Evolutionary conservation across 176 grass and related monocot genomes (phyloP), one percentile per base, ranked within the genome.

Genomic region (Eremochloa ophiuroides): DNA sequence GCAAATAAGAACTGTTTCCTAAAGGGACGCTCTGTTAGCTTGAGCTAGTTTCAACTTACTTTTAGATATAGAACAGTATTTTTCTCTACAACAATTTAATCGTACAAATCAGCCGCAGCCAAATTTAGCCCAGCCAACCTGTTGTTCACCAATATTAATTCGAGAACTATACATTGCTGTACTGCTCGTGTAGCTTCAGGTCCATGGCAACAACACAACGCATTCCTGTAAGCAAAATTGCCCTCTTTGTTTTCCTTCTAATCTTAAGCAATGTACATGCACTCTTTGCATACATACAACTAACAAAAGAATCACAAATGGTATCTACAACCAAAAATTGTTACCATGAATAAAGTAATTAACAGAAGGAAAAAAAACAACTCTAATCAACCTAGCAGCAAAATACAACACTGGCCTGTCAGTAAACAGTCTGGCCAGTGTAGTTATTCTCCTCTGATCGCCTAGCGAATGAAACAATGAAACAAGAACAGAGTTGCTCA

Each of bases 281-380:
- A 43, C 40, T 66, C 25, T 46, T 62, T 72, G 2, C 48, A n/a
- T 73, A 81, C 66, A 70, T 70, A 78, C 41, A 61, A 51, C 17
- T 75, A 89, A 85, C 16, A 16, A 85, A 85, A 85, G 50, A 85
- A 80, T 71, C 46, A 81, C 65, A 48, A 44, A 23, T 30, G 25
- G 40, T 88, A 43, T 80, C 39, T 63, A 80, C 55, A 71, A n/a
- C 17, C 40, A 3, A 74, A 39, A 80, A 53, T 23, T 69, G 6
- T 28, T 74, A 31, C 51, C 22, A 47, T 35, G 14, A 65, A 68
- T 28, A 38, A 81, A 38, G 56, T 9, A 35, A 38, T 34, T 14
- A 6, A 15, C 71, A 46, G 10, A 7, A 64, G 44, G n/a, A 83
- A 67, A 81, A 46, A 26, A 11, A 73, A 41, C 25, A 14, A 30